phyloP scores from a whole-genome alignment of 75 land plant genomes.

The Picea glauca region DNA sequence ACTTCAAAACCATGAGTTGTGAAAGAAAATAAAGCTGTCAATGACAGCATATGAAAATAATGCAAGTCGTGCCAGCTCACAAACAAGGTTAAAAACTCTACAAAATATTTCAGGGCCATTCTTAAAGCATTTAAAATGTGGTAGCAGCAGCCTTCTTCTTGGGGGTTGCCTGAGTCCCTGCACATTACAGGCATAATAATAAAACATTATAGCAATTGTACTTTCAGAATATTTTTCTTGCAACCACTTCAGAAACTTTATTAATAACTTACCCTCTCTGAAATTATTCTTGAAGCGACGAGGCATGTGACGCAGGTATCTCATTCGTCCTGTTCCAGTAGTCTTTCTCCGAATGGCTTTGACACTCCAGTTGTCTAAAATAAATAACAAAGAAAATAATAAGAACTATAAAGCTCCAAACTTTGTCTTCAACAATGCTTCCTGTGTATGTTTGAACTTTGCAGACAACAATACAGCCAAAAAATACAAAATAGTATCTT shows the following conservation, averaged over 20 bases:
- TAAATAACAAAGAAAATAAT: too few species aligned
- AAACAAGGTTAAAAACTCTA: too few species aligned
- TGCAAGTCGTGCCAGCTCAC: too few species aligned
- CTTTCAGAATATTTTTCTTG: neutral
- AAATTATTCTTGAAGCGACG: conserved; percentile 75
- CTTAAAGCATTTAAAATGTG: conserved; percentile 5
- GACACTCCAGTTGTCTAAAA: conserved; percentile 81
- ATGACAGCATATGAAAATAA: too few species aligned
- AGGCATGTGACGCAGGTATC: conserved; percentile 73
- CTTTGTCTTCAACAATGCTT: too few species aligned
- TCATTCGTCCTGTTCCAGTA: conserved; percentile 83
- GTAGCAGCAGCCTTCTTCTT: conserved; percentile 35
- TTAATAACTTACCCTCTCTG: conserved; percentile 59
- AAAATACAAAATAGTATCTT: too few species aligned
- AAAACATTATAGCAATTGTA: neutral
- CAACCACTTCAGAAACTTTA: neutral
- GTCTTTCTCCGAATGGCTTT: conserved; percentile 84
- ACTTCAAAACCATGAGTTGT: too few species aligned
- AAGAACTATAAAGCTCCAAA: too few species aligned
- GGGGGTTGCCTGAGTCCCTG: conserved; percentile 38
- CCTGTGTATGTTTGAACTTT: too few species aligned
- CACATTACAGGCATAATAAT: neutral
- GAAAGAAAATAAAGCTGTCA: too few species aligned
- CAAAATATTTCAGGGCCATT: too few species aligned
- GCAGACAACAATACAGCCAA: too few species aligned